Evolutionary conservation across 1,284 basidiomycete genomes (phyloP).

Genomic region (Ganoderma meredithae): DNA sequence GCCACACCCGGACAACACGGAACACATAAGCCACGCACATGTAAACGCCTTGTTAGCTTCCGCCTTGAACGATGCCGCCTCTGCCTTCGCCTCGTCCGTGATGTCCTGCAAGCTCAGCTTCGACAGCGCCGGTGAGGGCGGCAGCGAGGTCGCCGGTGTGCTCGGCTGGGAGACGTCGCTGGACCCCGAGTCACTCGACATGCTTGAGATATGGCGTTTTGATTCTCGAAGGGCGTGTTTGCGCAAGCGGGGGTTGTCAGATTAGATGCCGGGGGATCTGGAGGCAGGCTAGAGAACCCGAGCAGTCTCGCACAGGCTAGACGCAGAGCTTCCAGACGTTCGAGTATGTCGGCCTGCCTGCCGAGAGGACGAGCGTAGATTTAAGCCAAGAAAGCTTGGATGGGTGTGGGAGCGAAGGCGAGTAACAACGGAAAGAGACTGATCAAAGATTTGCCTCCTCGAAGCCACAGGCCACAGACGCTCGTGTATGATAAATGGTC

Average conservation of each 20-base stretch:
- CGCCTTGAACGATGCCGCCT: slow-evolving; percentile 77
- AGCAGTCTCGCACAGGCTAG: slow-evolving; percentile 2
- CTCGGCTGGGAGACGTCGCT: slow-evolving; percentile 44
- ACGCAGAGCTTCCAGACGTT: not conserved
- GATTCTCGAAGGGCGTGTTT: not conserved
- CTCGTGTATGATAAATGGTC: not conserved
- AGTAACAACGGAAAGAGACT: not conserved
- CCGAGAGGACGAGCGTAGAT: not conserved
- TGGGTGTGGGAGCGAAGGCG: not conserved
- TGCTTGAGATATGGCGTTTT: not conserved
- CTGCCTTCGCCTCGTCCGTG: slow-evolving; percentile 72
- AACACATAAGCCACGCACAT: slow-evolving; percentile 51
- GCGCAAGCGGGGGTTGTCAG: slow-evolving; percentile 1
- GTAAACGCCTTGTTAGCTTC: slow-evolving; percentile 89
- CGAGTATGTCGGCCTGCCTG: not conserved
- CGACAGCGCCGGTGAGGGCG: slow-evolving; percentile 64
- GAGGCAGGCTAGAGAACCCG: not conserved
- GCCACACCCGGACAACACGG: not conserved
- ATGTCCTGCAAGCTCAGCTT: slow-evolving; percentile 60
- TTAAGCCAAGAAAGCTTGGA: slow-evolving; percentile 3
- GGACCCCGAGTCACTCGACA: slow-evolving; percentile 19
- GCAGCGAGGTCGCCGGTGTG: slow-evolving; percentile 56
- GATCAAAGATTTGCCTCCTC: not conserved
- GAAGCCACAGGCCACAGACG: not conserved
- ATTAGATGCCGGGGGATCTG: not conserved